Base-by-base conservation (phyloP, 768 basidiomycete genomes). In the Lactarius hengduanensis region DNA sequence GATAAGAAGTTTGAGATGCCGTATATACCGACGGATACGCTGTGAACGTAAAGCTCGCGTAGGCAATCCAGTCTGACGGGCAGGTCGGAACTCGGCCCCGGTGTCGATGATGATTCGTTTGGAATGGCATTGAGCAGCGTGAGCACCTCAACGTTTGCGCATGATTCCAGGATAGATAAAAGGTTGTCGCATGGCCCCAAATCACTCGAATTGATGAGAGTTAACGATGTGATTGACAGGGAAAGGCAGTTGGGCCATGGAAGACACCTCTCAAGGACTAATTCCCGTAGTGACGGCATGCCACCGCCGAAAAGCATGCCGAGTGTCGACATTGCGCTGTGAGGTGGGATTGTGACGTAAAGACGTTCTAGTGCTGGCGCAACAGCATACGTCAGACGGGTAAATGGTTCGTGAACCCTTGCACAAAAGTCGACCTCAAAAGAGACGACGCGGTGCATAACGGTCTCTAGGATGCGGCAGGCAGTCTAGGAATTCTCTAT, bases 71-170 rank as follows among this genome's bases (percentile, higher is more conserved):
- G 59, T 9, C n/a, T 34, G 38, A 43, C 30, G 5, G 53, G 59
- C 16, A 36, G 41, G 32, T 61, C 64, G 64, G 64, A 60, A 45
- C 59, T 61, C 59, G 64, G 64, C 28, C 34, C 64, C 54, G 64
- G 36, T 47, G 60, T 22, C 2, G 59, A 56, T 47, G 59, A 18
- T 36, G 59, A 36, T 20, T 28, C 43, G 10, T 61, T 54, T 9
- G 57, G 47, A 34, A 64, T 59, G 13, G 36, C 43, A 8, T 47
- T 56, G 59, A 60, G 54, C 16, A 53, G 45, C 22, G 45, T 40
- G 45, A 64, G 63, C 28, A 58, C 63, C 50, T 64, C 57, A 16
- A 64, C 18, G 36, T 64, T 38, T 59, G 57, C 34, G 26, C 57
- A 34, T 22, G 32, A 60, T 32, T 43, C 18, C 32, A 61, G 32